Percentiles rank a stretch among this genome's conserved stretches.
These are phyloP conservation scores for Aspergillus cristatus DNA, from an alignment of 495 filamentous ascomycete genomes.

Conservation along the genomic window DNA sequence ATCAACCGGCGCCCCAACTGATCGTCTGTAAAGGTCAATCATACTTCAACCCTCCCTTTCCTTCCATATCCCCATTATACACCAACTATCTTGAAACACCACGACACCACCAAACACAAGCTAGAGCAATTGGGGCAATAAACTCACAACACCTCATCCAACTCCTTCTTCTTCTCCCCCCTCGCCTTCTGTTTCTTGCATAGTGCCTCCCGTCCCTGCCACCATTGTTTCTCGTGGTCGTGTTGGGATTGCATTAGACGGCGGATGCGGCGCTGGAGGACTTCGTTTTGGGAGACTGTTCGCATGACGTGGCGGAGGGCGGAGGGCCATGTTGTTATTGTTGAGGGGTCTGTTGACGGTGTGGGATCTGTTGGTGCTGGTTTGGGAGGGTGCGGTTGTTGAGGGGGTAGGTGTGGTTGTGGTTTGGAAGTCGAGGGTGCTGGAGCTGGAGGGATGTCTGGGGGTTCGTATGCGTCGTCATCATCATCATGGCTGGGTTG, in stretches of 20 bases:
- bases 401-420: slow-evolving; percentile 7
- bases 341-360: slow-evolving; percentile 35
- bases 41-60: neutral
- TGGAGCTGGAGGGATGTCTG: slow-evolving; percentile 6
- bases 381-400: slow-evolving; percentile 1
- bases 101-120: neutral
- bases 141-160: slow-evolving; percentile 42
- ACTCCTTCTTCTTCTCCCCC: slow-evolving; percentile 40
- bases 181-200: slow-evolving; percentile 40
- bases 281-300: slow-evolving; percentile 43
- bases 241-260: slow-evolving; percentile 56
- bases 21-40: slow-evolving; percentile 17
- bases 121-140: neutral
- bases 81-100: too few species aligned
- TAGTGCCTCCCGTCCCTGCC: slow-evolving; percentile 41
- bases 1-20: slow-evolving; percentile 32
- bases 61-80: neutral
- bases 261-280: slow-evolving; percentile 27
- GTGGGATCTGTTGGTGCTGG: slow-evolving; percentile 6
- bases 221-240: slow-evolving; percentile 59
- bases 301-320: slow-evolving; percentile 55
- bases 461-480: slow-evolving; percentile 17
- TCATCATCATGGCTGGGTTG: too few species aligned
- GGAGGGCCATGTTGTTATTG: slow-evolving; percentile 55
- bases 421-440: slow-evolving; percentile 2